A percentile compares a stretch with the other conserved stretches of the same genome.
phyloP scores from a whole-genome alignment of 371 early-diverging fungal species.

The Apophysomyces sp. region DNA sequence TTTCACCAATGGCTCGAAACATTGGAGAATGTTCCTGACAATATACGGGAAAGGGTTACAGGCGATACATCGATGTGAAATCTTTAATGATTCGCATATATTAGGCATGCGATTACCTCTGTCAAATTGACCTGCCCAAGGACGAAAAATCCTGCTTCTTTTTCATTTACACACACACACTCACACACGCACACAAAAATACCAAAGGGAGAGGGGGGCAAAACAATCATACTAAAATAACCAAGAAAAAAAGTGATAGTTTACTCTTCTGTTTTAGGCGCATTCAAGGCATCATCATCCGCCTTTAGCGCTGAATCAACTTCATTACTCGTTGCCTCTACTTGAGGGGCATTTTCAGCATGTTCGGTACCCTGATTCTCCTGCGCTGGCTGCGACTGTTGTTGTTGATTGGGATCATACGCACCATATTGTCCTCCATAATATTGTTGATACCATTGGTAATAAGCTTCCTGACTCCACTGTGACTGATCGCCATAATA shows the following conservation, averaged over 20 bases:
- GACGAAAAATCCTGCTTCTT: too few relatives aligned
- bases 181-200: neutral
- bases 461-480: conserved; percentile 40
- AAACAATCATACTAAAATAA: neutral
- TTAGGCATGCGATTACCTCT: too few relatives aligned
- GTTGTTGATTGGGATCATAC: conserved; percentile 7
- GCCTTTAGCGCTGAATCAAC: neutral
- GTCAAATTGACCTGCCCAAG: too few relatives aligned
- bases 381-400: neutral
- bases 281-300: neutral
- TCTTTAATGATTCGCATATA: too few relatives aligned
- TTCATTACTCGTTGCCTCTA: neutral
- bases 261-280: neutral
- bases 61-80: neutral
- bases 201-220: neutral
- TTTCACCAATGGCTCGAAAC: conserved; percentile 1
- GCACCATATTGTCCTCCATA: conserved; percentile 27
- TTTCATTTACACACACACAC: neutral
- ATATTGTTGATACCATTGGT: conserved; percentile 52
- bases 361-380: neutral
- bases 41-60: conserved; percentile 21
- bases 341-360: neutral
- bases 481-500: conserved; percentile 29
- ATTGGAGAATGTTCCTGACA: conserved; percentile 24
- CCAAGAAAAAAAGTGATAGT: neutral